phyloP scores from a whole-genome alignment of 2,329 filamentous ascomycete genomes.

The Aspergillus tamarii region DNA sequence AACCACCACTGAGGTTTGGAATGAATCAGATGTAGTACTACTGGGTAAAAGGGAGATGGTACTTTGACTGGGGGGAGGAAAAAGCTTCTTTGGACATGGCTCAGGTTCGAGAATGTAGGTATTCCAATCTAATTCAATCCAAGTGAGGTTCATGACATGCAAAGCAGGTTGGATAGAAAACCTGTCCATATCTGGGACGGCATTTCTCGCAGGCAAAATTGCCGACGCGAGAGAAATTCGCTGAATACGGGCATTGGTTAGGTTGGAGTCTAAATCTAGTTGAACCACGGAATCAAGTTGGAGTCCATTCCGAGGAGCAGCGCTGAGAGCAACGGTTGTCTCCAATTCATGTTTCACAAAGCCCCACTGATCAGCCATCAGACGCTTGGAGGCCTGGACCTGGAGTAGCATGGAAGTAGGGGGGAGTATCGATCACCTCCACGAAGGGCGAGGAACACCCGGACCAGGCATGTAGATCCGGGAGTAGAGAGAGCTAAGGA shows the following conservation, averaged over 20 bases:
- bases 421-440: slow-evolving; percentile 1
- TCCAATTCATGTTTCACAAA: slow-evolving; percentile 8
- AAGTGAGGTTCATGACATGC: background rate
- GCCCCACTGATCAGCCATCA: slow-evolving; percentile 9
- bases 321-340: slow-evolving; percentile 12
- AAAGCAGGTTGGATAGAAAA: no score
- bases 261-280: slow-evolving; percentile 4
- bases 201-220: background rate
- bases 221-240: background rate
- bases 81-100: background rate
- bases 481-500: background rate
- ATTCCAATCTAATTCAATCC: background rate
- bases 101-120: background rate
- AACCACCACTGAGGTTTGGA: background rate
- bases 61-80: background rate
- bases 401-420: slow-evolving; percentile 7
- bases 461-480: background rate
- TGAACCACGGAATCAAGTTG: slow-evolving; percentile 15
- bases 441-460: slow-evolving; percentile 4
- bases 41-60: background rate
- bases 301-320: slow-evolving; percentile 9
- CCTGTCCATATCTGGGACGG: background rate
- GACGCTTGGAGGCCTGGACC: slow-evolving; percentile 3
- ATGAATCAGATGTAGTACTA: background rate
- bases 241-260: background rate